phyloP scores from a whole-genome alignment of 495 filamentous ascomycete species.

The Opeltia flavorubescens region DNA sequence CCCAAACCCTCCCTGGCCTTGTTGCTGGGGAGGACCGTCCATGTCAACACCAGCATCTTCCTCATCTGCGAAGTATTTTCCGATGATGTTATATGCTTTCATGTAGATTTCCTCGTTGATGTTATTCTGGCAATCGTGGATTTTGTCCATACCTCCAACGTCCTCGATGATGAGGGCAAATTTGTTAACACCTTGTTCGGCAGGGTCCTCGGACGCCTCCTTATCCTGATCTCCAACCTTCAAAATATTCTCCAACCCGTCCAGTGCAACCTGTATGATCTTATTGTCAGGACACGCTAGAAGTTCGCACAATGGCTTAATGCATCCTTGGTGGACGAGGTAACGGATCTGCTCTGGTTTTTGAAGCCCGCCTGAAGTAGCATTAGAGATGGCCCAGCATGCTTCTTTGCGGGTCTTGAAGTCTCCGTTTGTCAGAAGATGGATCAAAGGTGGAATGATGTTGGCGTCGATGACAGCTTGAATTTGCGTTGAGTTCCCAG shows the following conservation, averaged over 20 bases:
- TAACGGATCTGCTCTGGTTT: conserved; percentile 98
- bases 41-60: conserved; percentile 73
- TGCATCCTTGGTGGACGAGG: conserved; percentile 82
- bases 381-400: conserved; percentile 99
- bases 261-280: conserved; percentile 98
- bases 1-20: conserved; percentile 59
- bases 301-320: conserved; percentile 94
- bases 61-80: conserved; percentile 99
- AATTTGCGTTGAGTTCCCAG: conserved; percentile 95
- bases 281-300: conserved; percentile 98
- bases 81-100: conserved; percentile 99
- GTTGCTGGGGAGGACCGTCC: conserved; percentile 50
- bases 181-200: conserved; percentile 74
- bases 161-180: conserved; percentile 99
- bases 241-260: conserved; percentile 97
- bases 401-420: conserved; percentile 99
- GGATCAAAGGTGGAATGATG: conserved; percentile 91
- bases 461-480: conserved; percentile 93
- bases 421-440: conserved; percentile 88
- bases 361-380: conserved; percentile 92
- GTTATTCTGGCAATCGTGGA: conserved; percentile 99
- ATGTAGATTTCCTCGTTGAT: conserved; percentile 99
- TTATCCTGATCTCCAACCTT: conserved; percentile 99
- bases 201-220: conserved; percentile 52
- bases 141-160: conserved; percentile 98